Percentiles rank a stretch among this genome's conserved stretches.
Evolutionary conservation across 2,329 filamentous ascomycete species (phyloP).

Genomic region (Verticillium tricorpus): DNA sequence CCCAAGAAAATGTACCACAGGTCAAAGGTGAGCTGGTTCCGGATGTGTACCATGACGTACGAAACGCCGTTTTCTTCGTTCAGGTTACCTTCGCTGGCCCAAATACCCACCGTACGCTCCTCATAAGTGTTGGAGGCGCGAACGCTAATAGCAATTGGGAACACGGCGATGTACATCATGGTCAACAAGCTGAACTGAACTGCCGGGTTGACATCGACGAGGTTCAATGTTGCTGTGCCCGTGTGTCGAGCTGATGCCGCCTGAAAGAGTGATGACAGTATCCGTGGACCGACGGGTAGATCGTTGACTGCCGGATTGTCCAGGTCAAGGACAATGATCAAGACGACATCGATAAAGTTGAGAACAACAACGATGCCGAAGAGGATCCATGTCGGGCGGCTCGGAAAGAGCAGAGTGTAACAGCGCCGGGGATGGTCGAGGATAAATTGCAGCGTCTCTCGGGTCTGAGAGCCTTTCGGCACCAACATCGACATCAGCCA

Average conservation of each 20-base stretch:
- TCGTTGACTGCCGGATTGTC: conserved; percentile 43
- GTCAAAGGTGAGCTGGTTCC: conserved; percentile 35
- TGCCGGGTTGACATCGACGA: conserved; percentile 45
- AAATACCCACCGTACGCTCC: conserved; percentile 57
- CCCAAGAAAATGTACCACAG: conserved; percentile 36
- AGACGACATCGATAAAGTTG: conserved; percentile 49
- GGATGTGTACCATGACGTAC: conserved; percentile 28
- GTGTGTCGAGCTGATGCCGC: conserved; percentile 43
- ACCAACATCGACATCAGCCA: conserved; percentile 48
- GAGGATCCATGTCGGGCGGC: conserved; percentile 54
- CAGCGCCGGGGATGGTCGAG: conserved; percentile 59
- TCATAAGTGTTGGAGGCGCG: conserved; percentile 58
- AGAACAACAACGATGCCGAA: conserved; percentile 44
- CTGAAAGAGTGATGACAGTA: conserved; percentile 56
- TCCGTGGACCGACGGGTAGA: conserved; percentile 38
- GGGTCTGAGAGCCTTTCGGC: conserved; percentile 30
- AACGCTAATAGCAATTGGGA: conserved; percentile 58
- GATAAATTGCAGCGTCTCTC: conserved; percentile 48
- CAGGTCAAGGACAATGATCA: conserved; percentile 48
- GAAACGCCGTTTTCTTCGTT: conserved; percentile 21
- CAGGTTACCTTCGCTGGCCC: conserved; percentile 26
- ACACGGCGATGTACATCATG: conserved; percentile 64
- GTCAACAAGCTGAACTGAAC: conserved; percentile 55
- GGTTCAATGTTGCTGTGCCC: conserved; percentile 45
- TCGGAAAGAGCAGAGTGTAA: conserved; percentile 59